A percentile compares a stretch with the other conserved stretches of the same genome.
Conservation (phyloP, 2,329 filamentous ascomycete genomes). For the Aureobasidium subglaciale region DNA sequence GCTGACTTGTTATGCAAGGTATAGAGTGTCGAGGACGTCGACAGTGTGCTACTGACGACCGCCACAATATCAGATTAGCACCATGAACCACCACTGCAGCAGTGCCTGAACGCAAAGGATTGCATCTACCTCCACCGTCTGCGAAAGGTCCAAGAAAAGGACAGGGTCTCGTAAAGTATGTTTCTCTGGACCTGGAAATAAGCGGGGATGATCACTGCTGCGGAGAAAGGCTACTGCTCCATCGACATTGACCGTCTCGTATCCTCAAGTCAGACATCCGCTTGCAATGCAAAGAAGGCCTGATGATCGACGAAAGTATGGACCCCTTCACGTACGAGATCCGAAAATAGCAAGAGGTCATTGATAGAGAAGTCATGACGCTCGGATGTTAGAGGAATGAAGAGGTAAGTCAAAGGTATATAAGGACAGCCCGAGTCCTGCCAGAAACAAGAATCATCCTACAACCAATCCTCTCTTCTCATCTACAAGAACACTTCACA, state of each 20-base stretch:
- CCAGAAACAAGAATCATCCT: slow-evolving; percentile 1
- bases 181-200: background rate
- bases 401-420: background rate
- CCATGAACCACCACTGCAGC: background rate
- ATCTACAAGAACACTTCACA: background rate
- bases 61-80: background rate
- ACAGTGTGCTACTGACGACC: background rate
- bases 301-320: slow-evolving; percentile 1
- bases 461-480: slow-evolving; percentile 1
- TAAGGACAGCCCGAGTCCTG: background rate
- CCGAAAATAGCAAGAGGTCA: slow-evolving; percentile 10
- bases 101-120: background rate
- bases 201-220: background rate
- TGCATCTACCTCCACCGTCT: background rate
- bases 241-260: background rate
- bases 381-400: background rate
- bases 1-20: background rate
- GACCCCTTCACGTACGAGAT: background rate
- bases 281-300: background rate
- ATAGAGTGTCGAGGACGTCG: background rate
- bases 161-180: background rate
- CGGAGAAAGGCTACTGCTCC: background rate
- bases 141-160: background rate
- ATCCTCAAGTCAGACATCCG: background rate
- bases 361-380: background rate